Conservation (phyloP, 2,329 filamentous ascomycete species). For the Fusarium irregulare region DNA sequence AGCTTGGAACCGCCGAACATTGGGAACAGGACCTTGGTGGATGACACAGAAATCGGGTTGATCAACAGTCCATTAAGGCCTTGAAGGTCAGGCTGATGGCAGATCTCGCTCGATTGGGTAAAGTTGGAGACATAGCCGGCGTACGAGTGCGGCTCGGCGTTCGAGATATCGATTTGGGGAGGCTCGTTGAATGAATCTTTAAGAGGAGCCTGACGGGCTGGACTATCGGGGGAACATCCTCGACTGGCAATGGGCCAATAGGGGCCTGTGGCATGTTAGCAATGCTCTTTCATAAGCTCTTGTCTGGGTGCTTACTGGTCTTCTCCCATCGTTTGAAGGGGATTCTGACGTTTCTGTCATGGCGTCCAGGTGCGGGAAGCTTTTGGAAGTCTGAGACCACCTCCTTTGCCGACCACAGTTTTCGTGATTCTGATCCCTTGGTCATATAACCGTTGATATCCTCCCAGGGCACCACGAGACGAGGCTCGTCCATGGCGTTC, state of each 20-base stretch:
- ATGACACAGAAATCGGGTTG: conserved; percentile 65
- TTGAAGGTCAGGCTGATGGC: conserved; percentile 73
- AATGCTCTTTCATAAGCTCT: background rate
- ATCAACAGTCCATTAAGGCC: conserved; percentile 74
- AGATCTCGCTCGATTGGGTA: conserved; percentile 70
- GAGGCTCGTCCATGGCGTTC: conserved; percentile 75
- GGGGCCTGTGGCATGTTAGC: conserved; percentile 52
- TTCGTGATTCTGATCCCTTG: conserved; percentile 61
- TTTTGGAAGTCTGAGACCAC: conserved; percentile 58
- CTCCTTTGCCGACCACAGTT: conserved; percentile 57
- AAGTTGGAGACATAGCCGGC: conserved; percentile 72
- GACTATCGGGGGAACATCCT: conserved; percentile 72
- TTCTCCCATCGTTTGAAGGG: conserved; percentile 62
- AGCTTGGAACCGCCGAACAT: conserved; percentile 77
- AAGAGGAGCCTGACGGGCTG: conserved; percentile 62
- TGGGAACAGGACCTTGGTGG: conserved; percentile 69
- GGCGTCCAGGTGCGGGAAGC: conserved; percentile 54
- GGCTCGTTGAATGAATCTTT: conserved; percentile 58
- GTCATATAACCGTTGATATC: conserved; percentile 66
- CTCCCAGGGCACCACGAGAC: conserved; percentile 72
- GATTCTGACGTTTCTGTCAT: conserved; percentile 50
- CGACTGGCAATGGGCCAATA: conserved; percentile 69
- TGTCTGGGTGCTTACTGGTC: conserved; percentile 54
- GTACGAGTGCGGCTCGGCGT: conserved; percentile 61
- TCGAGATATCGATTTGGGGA: conserved; percentile 59